Conservation (phyloP, 495 filamentous ascomycete genomes). For the Penicillium ochrochloron region DNA sequence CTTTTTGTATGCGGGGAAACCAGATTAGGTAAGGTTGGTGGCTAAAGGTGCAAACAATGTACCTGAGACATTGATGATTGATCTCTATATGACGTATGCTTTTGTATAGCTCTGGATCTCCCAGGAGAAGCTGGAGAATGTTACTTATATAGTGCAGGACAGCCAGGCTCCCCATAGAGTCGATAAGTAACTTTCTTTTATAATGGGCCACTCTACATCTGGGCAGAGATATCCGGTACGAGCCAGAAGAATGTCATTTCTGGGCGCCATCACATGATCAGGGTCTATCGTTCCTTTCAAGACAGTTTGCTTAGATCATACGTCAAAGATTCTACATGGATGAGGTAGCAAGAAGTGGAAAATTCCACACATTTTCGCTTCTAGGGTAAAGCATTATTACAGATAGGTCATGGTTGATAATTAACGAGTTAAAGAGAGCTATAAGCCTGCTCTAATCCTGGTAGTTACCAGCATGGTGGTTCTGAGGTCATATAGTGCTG, state of each 20-base stretch:
- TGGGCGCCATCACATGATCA: neutral
- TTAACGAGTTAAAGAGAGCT: neutral
- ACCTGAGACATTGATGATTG: slow-evolving; percentile 2
- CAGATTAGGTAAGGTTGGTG: slow-evolving; percentile 7
- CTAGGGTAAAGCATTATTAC: neutral
- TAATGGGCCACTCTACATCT: neutral
- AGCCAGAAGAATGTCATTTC: neutral
- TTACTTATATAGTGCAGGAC: neutral
- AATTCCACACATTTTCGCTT: neutral
- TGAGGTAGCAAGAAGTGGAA: neutral
- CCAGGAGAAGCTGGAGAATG: neutral
- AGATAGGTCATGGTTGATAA: neutral
- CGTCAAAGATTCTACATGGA: neutral
- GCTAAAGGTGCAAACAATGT: neutral
- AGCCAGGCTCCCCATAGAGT: neutral
- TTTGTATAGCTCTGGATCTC: neutral
- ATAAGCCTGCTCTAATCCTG: neutral
- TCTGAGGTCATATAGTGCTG: slow-evolving; percentile 1
- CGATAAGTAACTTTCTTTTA: neutral
- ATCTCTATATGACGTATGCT: neutral
- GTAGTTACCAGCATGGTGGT: neutral
- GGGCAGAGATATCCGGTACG: neutral
- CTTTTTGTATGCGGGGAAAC: slow-evolving; percentile 9
- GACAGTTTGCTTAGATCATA: neutral
- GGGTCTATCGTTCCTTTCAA: neutral